These are phyloP conservation scores for Debaryomycetaceae sp. DNA, from an alignment of 1,139 yeast genomes.

Conservation along the genomic window DNA sequence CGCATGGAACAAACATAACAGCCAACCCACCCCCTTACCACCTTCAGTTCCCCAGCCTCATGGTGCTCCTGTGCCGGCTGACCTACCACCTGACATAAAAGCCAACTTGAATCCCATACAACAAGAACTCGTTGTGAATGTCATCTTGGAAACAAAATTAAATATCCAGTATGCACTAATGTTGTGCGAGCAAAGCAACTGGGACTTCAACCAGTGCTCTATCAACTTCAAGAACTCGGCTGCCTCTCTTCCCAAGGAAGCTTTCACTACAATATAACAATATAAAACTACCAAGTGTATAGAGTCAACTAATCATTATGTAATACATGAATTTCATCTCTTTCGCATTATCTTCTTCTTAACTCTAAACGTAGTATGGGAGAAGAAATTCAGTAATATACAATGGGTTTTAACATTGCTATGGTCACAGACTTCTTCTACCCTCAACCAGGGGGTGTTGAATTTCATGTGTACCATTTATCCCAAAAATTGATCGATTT, in stretches of 20 bases:
- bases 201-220: conserved; percentile 74
- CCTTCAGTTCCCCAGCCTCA: conserved; percentile 15
- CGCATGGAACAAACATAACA: conserved; percentile 48
- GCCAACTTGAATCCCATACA: conserved; percentile 53
- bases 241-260: conserved; percentile 43
- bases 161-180: conserved; percentile 75
- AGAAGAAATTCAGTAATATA: neutral
- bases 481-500: conserved; percentile 72
- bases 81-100: conserved; percentile 54
- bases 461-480: conserved; percentile 84
- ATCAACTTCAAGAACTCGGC: conserved; percentile 68
- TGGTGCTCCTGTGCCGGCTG: conserved; percentile 27
- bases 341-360: neutral
- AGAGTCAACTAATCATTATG: neutral
- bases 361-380: neutral
- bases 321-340: neutral
- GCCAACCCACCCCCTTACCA: conserved; percentile 7
- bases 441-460: conserved; percentile 98
- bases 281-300: neutral
- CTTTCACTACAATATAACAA: conserved; percentile 16
- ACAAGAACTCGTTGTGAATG: conserved; percentile 60
- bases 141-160: conserved; percentile 72
- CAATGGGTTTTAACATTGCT: conserved; percentile 43
- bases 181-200: conserved; percentile 85
- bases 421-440: conserved; percentile 97